Conservation (phyloP, 23 red algal species). For the Rhodosorus marinus region DNA sequence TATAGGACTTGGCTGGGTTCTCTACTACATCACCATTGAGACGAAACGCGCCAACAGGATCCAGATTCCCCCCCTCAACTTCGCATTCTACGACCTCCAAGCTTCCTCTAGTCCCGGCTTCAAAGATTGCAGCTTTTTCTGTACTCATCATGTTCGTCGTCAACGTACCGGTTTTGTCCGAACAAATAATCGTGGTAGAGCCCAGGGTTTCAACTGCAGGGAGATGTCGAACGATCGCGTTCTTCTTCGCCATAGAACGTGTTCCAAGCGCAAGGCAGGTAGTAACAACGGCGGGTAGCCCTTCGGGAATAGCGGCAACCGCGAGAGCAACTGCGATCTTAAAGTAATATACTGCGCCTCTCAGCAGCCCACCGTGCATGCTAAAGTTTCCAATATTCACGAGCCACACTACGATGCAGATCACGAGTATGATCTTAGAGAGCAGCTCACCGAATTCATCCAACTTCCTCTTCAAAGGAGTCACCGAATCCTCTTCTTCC, state of each 20-base stretch:
- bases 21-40: neutral
- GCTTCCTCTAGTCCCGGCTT: neutral
- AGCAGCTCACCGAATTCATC: slow-evolving; percentile 87
- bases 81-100: too few relatives aligned
- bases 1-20: neutral
- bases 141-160: slow-evolving; percentile 92
- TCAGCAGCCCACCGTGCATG: slow-evolving; percentile 49
- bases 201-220: slow-evolving; percentile 97
- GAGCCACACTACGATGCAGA: slow-evolving; percentile 86
- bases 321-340: slow-evolving; percentile 98
- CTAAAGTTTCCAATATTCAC: slow-evolving; percentile 91
- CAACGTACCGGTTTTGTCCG: slow-evolving; percentile 98
- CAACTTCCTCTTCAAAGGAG: slow-evolving; percentile 83
- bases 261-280: slow-evolving; percentile 94
- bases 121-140: neutral
- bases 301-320: slow-evolving; percentile 97
- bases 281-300: slow-evolving; percentile 94
- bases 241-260: slow-evolving; percentile 72
- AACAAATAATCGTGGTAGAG: slow-evolving; percentile 94
- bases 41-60: slow-evolving; percentile 2
- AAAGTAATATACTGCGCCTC: slow-evolving; percentile 96
- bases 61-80: neutral
- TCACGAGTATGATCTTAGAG: slow-evolving; percentile 75
- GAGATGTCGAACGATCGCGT: slow-evolving; percentile 89
- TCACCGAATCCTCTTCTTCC: slow-evolving; percentile 41